These are phyloP conservation scores for Neonectria ditissima DNA, from an alignment of 2,329 filamentous ascomycete genomes.

Conservation along the genomic window DNA sequence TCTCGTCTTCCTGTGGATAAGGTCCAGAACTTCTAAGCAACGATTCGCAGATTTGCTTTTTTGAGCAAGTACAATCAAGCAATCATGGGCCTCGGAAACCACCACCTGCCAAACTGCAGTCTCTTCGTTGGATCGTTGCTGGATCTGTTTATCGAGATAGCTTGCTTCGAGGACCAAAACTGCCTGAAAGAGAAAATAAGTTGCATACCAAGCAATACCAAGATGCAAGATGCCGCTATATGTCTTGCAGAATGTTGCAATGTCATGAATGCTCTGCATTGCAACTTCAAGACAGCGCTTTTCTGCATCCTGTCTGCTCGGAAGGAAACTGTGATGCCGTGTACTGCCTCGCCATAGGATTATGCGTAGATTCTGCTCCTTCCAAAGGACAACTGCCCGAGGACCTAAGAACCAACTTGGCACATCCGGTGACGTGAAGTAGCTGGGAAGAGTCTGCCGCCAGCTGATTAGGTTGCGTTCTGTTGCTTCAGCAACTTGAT, in stretches of 20 bases:
- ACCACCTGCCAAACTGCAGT: constrained; percentile 18
- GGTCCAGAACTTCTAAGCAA: constrained; percentile 20
- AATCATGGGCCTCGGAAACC: constrained; percentile 18
- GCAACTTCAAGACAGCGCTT: constrained; percentile 54
- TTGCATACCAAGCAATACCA: constrained; percentile 56
- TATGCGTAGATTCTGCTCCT: constrained; percentile 57
- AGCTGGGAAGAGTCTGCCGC: constrained; percentile 48
- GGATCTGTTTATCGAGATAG: constrained; percentile 20
- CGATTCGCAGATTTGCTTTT: constrained; percentile 21
- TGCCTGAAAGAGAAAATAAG: constrained; percentile 59
- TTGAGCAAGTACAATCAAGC: constrained; percentile 15
- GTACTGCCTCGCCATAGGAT: constrained; percentile 55
- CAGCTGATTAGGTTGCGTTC: constrained; percentile 52
- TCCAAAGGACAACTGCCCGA: constrained; percentile 55
- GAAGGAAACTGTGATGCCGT: constrained; percentile 48
- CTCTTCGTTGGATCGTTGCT: constrained; percentile 19
- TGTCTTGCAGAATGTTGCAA: constrained; percentile 51
- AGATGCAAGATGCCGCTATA: constrained; percentile 45
- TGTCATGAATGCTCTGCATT: constrained; percentile 51
- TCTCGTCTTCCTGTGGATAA: constrained; percentile 13
- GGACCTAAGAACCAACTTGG: constrained; percentile 52
- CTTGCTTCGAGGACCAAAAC: constrained; percentile 52
- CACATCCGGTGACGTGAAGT: constrained; percentile 48
- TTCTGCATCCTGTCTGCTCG: constrained; percentile 40
- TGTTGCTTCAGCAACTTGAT: constrained; percentile 53